These are phyloP conservation scores for Cynara cardunculus DNA, from an alignment of 129 eudicot species.

Conservation along the genomic window DNA sequence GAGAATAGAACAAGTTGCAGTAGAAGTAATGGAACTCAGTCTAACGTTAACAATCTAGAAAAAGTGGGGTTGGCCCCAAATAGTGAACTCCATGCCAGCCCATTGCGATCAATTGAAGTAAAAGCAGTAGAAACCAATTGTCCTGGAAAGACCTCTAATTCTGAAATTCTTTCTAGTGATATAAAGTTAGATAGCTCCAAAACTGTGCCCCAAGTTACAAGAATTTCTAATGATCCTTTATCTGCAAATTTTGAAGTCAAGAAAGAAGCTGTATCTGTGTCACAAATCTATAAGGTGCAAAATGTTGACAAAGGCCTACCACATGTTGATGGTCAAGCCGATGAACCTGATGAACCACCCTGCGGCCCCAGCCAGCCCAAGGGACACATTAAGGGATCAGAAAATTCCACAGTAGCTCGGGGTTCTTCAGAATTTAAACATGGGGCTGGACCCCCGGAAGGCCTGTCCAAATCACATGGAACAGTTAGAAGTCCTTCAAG, in stretches of 20 bases:
- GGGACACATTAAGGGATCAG: conserved; percentile 28
- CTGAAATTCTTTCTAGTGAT: conserved; percentile 25
- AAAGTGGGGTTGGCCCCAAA: conserved; percentile 22
- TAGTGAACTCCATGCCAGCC: conserved; percentile 16
- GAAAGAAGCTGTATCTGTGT: conserved; percentile 20
- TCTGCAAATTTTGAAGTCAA: conserved; percentile 29
- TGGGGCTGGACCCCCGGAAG: conserved; percentile 31
- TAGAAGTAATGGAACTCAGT: conserved; percentile 31
- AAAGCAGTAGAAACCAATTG: conserved; percentile 32
- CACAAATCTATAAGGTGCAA: conserved; percentile 26
- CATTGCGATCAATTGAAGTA: conserved; percentile 19
- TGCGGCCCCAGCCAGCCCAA: conserved; percentile 23
- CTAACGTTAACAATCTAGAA: conserved; percentile 34
- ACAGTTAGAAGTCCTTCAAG: conserved; percentile 24
- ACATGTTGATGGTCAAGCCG: conserved; percentile 23
- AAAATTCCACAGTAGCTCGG: conserved; percentile 24
- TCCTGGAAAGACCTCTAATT: conserved; percentile 15
- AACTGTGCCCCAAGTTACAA: conserved; percentile 14
- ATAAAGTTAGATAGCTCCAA: conserved; percentile 34
- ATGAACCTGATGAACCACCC: conserved; percentile 29
- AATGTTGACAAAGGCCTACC: conserved; percentile 29
- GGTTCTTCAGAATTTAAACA: conserved; percentile 34
- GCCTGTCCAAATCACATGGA: conserved; percentile 26
- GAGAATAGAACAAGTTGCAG: conserved; percentile 19
- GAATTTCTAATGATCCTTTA: conserved; percentile 15